A percentile compares a stretch with the other conserved stretches of the same genome.
phyloP scores from a whole-genome alignment of 192 early-diverging fungal genomes.

The Linnemannia zychae region DNA sequence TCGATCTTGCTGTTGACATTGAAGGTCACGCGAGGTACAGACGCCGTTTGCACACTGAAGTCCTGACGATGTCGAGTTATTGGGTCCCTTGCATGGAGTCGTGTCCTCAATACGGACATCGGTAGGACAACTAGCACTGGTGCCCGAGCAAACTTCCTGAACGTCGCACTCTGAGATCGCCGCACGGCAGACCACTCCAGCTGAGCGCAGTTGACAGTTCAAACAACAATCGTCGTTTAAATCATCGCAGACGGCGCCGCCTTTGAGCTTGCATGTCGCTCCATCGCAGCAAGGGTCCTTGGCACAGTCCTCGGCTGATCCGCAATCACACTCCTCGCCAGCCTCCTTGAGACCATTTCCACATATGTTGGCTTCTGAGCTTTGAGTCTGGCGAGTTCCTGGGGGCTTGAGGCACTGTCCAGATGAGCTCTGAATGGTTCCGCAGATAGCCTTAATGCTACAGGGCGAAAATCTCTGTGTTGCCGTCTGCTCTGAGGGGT shows the following conservation, averaged over 20 bases:
- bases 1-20: conserved; percentile 71
- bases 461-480: conserved; percentile 73
- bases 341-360: conserved; percentile 93
- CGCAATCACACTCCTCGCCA: conserved; percentile 95
- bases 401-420: conserved; percentile 49
- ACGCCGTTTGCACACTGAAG: conserved; percentile 78
- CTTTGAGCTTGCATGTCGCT: conserved; percentile 85
- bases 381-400: conserved; percentile 40
- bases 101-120: conserved; percentile 78
- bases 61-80: conserved; percentile 43
- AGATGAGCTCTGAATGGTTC: conserved; percentile 34
- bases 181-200: conserved; percentile 77
- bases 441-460: conserved; percentile 52
- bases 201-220: conserved; percentile 73
- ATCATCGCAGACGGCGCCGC: conserved; percentile 82
- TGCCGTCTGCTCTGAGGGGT: conserved; percentile 74
- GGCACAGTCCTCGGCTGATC: conserved; percentile 73
- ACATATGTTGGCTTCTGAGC: conserved; percentile 76
- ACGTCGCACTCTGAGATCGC: conserved; percentile 86
- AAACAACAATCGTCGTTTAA: conserved; percentile 88
- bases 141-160: conserved; percentile 82
- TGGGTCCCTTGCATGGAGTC: conserved; percentile 65
- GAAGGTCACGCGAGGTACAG: conserved; percentile 81
- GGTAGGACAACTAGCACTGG: conserved; percentile 74
- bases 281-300: conserved; percentile 87